Percentiles rank a stretch among this genome's conserved stretches.
These are phyloP conservation scores for Sporothrix curviconia DNA, from an alignment of 2,329 filamentous ascomycete genomes.

Conservation along the genomic window DNA sequence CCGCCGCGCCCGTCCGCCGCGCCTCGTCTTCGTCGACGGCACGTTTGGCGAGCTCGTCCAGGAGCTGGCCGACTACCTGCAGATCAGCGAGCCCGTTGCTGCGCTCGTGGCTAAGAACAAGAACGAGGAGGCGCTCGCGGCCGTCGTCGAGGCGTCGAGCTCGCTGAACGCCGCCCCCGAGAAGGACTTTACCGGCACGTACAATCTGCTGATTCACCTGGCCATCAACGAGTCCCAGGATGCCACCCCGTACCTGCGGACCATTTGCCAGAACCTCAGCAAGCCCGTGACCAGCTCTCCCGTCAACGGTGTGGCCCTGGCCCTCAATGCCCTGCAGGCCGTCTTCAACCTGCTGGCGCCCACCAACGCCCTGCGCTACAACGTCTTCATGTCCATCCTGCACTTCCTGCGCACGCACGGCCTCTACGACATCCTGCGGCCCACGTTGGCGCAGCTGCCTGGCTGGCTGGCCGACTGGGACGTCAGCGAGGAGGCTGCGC, in stretches of 20 bases:
- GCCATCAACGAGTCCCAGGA: constrained; percentile 73
- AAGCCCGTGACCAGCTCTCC: constrained; percentile 82
- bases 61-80: constrained; percentile 92
- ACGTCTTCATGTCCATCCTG: constrained; percentile 84
- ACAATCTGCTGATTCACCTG: constrained; percentile 94
- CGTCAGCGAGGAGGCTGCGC: constrained; percentile 71
- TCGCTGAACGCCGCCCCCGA: constrained; percentile 80
- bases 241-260: constrained; percentile 76
- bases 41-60: constrained; percentile 85
- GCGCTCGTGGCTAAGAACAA: constrained; percentile 66
- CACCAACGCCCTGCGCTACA: constrained; percentile 72
- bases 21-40: constrained; percentile 77
- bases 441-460: constrained; percentile 71
- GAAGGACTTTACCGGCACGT: constrained; percentile 92
- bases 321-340: constrained; percentile 84
- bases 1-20: constrained; percentile 38
- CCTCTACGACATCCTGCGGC: constrained; percentile 77
- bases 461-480: constrained; percentile 80
- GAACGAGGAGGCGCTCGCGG: constrained; percentile 83
- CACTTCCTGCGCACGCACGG: constrained; percentile 69
- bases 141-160: constrained; percentile 73
- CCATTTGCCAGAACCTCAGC: constrained; percentile 82
- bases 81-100: constrained; percentile 70
- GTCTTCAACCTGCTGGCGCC: constrained; percentile 89
- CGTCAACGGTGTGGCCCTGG: constrained; percentile 75